Evolutionary conservation across 495 filamentous ascomycete genomes (phyloP).

Genomic region (Haplographium delicatum): DNA sequence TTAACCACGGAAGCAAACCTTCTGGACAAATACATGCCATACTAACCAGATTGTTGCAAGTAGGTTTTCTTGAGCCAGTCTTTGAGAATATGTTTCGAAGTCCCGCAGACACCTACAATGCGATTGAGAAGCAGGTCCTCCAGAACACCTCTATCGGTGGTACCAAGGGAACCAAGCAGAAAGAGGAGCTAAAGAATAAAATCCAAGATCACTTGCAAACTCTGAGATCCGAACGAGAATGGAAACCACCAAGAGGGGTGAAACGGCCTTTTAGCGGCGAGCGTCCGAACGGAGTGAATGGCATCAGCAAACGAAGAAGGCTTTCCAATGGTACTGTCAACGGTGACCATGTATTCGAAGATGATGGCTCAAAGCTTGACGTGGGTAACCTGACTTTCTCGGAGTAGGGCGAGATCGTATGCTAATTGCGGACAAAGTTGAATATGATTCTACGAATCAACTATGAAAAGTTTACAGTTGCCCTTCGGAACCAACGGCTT

Average conservation of each 20-base stretch:
- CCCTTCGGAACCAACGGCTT: conserved; percentile 73
- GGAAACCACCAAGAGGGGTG: conserved; percentile 10
- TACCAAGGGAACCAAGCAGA: conserved; percentile 23
- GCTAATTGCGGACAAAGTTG: conserved; percentile 32
- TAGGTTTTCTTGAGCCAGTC: conserved; percentile 19
- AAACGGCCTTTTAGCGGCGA: conserved; percentile 20
- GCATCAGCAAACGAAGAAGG: conserved; percentile 40
- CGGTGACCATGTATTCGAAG: conserved; percentile 22
- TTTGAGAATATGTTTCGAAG: conserved; percentile 19
- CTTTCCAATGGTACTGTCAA: conserved; percentile 34
- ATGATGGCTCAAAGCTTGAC: conserved; percentile 39
- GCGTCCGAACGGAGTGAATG: conserved; percentile 17
- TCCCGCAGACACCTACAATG: conserved; percentile 22
- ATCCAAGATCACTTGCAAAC: conserved; percentile 6
- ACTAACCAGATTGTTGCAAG: conserved; percentile 14
- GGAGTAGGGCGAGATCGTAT: conserved; percentile 8
- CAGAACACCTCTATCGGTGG: conserved; percentile 14
- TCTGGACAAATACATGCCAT: conserved; percentile 17
- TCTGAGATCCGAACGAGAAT: conserved; percentile 20
- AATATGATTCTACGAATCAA: conserved; percentile 73
- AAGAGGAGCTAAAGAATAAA: conserved; percentile 19
- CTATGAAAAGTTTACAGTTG: conserved; percentile 75
- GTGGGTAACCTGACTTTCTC: conserved; percentile 24
- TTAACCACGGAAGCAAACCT: conserved; percentile 26
- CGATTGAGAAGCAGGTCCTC: conserved; percentile 15